phyloP scores from a whole-genome alignment of 179 eudicot species.

The Camellia oleifera region DNA sequence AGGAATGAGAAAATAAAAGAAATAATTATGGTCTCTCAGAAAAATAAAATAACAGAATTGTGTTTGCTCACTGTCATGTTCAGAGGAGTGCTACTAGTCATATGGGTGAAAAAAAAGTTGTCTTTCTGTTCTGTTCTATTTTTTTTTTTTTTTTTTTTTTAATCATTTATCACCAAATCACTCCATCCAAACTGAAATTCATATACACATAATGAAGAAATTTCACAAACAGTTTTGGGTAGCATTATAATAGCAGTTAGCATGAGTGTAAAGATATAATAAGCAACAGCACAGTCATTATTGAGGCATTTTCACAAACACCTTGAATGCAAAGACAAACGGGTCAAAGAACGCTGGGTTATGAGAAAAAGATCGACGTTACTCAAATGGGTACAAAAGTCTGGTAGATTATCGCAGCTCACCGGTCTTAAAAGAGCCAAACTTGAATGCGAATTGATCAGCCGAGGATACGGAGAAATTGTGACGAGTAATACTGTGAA shows the following conservation, averaged over 20 bases:
- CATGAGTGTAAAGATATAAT: neutral
- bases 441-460: neutral
- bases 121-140: too few relatives aligned
- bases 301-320: conserved; percentile 13
- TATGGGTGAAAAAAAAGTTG: too few relatives aligned
- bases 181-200: too few relatives aligned
- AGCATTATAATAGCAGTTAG: neutral
- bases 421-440: neutral
- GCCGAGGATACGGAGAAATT: conserved; percentile 1
- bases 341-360: neutral
- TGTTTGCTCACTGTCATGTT: too few relatives aligned
- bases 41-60: too few relatives aligned
- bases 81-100: too few relatives aligned
- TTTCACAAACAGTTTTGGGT: neutral
- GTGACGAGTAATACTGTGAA: neutral
- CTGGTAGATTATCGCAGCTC: neutral
- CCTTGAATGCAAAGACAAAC: neutral
- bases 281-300: neutral
- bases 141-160: too few relatives aligned
- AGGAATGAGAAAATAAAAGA: too few relatives aligned
- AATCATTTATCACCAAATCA: too few relatives aligned
- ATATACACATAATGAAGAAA: neutral
- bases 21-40: too few relatives aligned
- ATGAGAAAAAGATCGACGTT: neutral
- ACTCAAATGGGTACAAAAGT: neutral